Percentiles rank a stretch among this genome's conserved stretches.
Conservation (phyloP, 495 filamentous ascomycete species). For the Opeltia flavorubescens region DNA sequence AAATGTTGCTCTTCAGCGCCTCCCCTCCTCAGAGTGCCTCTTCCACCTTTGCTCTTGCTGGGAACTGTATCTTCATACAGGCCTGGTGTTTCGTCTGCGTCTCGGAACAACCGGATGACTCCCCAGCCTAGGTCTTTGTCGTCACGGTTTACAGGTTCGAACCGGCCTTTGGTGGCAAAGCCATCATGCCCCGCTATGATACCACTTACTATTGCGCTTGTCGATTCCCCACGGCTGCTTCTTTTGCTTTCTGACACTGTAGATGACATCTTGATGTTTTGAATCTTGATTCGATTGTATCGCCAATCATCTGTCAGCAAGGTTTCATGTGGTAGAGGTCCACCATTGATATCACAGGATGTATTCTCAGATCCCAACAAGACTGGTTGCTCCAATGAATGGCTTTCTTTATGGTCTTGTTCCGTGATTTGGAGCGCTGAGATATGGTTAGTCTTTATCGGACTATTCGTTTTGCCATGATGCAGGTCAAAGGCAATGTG, state of each 20-base stretch:
- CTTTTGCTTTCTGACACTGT: conserved; percentile 12
- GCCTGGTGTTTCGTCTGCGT: conserved; percentile 58
- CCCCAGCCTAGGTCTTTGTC: conserved; percentile 81
- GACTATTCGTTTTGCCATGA: neutral
- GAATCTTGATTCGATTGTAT: conserved; percentile 46
- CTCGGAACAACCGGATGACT: conserved; percentile 85
- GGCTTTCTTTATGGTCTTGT: too few species aligned
- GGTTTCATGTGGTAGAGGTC: too few species aligned
- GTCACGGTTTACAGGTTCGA: conserved; percentile 57
- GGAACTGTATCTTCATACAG: conserved; percentile 22
- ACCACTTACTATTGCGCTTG: conserved; percentile 29
- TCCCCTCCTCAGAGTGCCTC: conserved; percentile 4
- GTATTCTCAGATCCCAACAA: too few species aligned
- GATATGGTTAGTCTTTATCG: too few species aligned
- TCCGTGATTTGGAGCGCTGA: too few species aligned
- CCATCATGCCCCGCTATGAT: conserved; percentile 39
- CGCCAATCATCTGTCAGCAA: conserved; percentile 54
- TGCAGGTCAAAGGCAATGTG: conserved; percentile 74
- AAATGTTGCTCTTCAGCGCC: conserved; percentile 14
- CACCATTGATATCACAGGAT: too few species aligned
- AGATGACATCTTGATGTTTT: conserved; percentile 53
- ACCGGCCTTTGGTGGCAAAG: conserved; percentile 61
- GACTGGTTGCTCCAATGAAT: too few species aligned
- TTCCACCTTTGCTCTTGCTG: conserved; percentile 4
- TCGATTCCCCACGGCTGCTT: conserved; percentile 7